Evolutionary conservation across 768 basidiomycete species (phyloP), one percentile per base, ranked within the genome.

Genomic region (Tylopilus plumbeoviolaceoides): DNA sequence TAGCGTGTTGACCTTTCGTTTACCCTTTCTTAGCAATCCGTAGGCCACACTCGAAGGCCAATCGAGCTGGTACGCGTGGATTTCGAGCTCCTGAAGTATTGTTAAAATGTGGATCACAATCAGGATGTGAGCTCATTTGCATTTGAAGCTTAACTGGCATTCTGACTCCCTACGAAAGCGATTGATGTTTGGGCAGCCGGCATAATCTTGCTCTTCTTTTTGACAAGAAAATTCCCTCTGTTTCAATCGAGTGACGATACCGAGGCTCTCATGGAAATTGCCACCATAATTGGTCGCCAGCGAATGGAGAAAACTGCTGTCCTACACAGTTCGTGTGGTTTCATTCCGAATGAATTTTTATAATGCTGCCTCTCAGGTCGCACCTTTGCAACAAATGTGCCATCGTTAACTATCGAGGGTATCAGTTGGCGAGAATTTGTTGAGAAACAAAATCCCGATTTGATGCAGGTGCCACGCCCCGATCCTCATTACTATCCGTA

Each of bases 141-240:
- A 14, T 47, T 35, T 44, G 35, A 36, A n/a, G 17, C 36, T 46
- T 23, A 41, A 31, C 41, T 27, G 36, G 44, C 14, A 33, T 45
- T 40, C 48, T 65, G 49, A 67, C 18, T 47, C 11, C 14, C 7
- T 36, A 21, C 20, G 40, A 38, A 64, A 99, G 97, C 95, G 2
- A 87, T 98, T 64, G 97, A 99, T 61, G 82, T 98, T 43, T 99
- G 97, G 97, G 87, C 95, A 0, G 91, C 84, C 7, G 97, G 97
- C 0, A 85, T 87, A 63, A 97, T 98, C 48, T 71, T 99, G 0
- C 78, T 98, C 7, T 95, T 95, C 72, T 95, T 98, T 73, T 76
- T 99, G 33, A 87, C 86, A 0, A 81, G 84, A 41, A 97, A 95
- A 60, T 99, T 98, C 64, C 97, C 97, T 2, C 71, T 98, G 27